These are phyloP conservation scores for Aspergillus nidulans DNA, from an alignment of 495 filamentous ascomycete species.

Conservation along the genomic window DNA sequence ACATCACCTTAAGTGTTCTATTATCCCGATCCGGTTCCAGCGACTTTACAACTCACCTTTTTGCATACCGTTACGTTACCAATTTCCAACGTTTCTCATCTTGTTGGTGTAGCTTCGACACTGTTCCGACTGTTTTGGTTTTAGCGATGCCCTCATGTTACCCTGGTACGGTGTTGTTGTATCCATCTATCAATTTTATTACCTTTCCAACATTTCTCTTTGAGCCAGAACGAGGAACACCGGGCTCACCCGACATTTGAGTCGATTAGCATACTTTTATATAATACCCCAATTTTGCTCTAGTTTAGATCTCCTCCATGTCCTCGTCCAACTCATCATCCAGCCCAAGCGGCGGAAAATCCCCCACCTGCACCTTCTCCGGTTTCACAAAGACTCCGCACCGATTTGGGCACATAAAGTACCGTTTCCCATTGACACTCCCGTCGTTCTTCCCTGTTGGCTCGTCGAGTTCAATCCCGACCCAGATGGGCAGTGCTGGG, in stretches of 20 bases:
- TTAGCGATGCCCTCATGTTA: constrained; percentile 28
- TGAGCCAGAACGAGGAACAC: constrained; percentile 6
- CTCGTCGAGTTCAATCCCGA: constrained; percentile 81
- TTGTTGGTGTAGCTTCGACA: neutral
- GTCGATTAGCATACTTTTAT: neutral
- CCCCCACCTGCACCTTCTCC: constrained; percentile 83
- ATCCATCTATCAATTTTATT: constrained; percentile 10
- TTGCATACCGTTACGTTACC: constrained; percentile 2
- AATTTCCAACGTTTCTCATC: neutral
- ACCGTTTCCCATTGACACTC: constrained; percentile 67
- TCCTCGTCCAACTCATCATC: constrained; percentile 62
- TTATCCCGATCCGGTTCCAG: neutral
- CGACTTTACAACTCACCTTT: constrained; percentile 2
- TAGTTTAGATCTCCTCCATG: constrained; percentile 73
- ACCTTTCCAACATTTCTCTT: constrained; percentile 6
- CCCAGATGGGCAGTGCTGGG: constrained; percentile 63
- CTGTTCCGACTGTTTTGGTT: constrained; percentile 1
- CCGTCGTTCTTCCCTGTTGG: constrained; percentile 90
- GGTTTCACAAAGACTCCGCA: constrained; percentile 84
- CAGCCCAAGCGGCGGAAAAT: constrained; percentile 62
- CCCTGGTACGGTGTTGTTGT: constrained; percentile 17
- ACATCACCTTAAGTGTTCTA: neutral
- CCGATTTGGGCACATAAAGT: constrained; percentile 69
- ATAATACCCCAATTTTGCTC: neutral
- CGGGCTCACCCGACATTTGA: neutral